Evolutionary conservation across 2,329 filamentous ascomycete genomes (phyloP).

Genomic region (Karstenula rhodostoma): DNA sequence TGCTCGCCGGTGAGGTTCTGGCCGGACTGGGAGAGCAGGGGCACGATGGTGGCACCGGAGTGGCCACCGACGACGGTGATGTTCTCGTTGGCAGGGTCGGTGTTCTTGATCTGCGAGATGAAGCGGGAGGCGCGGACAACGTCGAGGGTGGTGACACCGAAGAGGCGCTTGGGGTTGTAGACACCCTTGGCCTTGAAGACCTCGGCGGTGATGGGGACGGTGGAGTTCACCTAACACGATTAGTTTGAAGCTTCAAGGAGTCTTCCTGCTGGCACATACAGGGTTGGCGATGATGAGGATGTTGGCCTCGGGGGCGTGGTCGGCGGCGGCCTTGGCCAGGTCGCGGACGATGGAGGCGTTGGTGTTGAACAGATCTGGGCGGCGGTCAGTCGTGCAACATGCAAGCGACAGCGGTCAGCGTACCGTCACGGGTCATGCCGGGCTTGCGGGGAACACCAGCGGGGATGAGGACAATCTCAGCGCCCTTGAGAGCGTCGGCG

Average conservation of each 20-base stretch:
- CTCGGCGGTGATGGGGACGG: conserved; percentile 96
- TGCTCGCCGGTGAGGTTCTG: conserved; percentile 84
- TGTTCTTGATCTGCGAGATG: conserved; percentile 91
- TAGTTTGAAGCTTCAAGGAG: neutral
- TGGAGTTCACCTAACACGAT: conserved; percentile 99
- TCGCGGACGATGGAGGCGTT: conserved; percentile 99
- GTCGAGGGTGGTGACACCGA: conserved; percentile 99
- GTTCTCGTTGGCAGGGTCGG: conserved; percentile 90
- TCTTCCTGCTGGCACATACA: conserved; percentile 55
- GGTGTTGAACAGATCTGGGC: conserved; percentile 97
- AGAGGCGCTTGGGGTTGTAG: conserved; percentile 99
- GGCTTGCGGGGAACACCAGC: conserved; percentile 99
- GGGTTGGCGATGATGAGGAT: conserved; percentile 98
- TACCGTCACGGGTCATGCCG: conserved; percentile 97
- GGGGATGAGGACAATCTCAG: conserved; percentile 96
- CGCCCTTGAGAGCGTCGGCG: conserved; percentile 78
- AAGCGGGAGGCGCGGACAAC: conserved; percentile 98
- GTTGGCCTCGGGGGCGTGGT: conserved; percentile 89
- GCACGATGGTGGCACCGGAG: conserved; percentile 97
- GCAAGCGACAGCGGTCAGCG: conserved; percentile 23
- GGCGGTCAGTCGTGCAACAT: conserved; percentile 21
- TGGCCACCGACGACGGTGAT: conserved; percentile 97
- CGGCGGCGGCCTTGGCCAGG: conserved; percentile 92
- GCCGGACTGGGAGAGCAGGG: conserved; percentile 92
- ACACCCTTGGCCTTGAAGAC: conserved; percentile 94